Evolutionary conservation across 148 eudicot genomes (phyloP).

Genomic region (Amaranthus palmeri): DNA sequence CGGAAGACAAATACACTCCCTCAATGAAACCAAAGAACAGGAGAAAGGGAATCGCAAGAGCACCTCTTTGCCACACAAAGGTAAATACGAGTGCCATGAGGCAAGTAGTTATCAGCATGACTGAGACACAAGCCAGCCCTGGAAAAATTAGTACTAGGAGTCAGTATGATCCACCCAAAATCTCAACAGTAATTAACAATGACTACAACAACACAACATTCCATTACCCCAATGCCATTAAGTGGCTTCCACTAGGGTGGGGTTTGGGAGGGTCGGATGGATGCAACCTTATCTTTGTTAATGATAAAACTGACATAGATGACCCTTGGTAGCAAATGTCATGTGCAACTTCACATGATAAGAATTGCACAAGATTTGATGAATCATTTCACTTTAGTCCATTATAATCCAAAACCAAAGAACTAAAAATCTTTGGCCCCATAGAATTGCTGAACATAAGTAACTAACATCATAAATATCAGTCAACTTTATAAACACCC

Average conservation of each 20-base stretch:
- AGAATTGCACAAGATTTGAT: too few species aligned
- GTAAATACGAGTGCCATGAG: constrained; percentile 74
- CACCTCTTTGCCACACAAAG: constrained; percentile 64
- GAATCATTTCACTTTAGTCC: too few species aligned
- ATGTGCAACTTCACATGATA: too few species aligned
- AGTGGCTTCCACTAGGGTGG: too few species aligned
- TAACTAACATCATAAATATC: background rate
- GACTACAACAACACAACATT: background rate
- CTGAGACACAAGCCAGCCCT: constrained; percentile 89
- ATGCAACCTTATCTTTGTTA: too few species aligned
- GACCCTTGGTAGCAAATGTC: too few species aligned
- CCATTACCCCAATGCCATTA: too few species aligned
- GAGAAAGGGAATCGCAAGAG: constrained; percentile 59
- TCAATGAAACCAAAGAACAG: constrained; percentile 66
- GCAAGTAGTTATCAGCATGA: constrained; percentile 84
- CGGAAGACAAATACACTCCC: constrained; percentile 63
- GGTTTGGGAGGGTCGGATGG: too few species aligned
- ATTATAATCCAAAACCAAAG: too few species aligned
- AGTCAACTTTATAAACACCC: background rate
- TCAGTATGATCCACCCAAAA: constrained; percentile 10
- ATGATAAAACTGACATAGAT: too few species aligned
- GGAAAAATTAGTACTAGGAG: constrained; percentile 22
- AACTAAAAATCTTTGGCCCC: too few species aligned
- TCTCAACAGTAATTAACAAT: background rate
- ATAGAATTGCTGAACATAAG: too few species aligned